These are phyloP conservation scores for Phytophthora sp. DNA, from an alignment of 352 stramenopile genomes.

Conservation along the genomic window DNA sequence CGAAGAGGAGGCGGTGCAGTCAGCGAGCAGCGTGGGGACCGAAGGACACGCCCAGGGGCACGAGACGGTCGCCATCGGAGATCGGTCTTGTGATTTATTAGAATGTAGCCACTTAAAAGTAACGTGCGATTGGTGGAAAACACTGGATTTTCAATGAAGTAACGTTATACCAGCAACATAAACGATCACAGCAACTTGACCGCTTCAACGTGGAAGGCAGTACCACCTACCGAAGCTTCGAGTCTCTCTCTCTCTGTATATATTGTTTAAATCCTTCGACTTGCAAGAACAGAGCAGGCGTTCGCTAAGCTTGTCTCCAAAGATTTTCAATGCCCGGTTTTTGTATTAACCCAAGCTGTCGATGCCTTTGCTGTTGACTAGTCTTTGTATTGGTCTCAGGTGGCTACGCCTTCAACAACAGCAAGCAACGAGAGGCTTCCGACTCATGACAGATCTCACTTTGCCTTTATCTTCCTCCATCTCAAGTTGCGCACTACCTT, in stretches of 20 bases:
- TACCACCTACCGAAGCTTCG: no score
- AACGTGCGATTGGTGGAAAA: conserved; percentile 6
- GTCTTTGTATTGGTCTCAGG: conserved; percentile 31
- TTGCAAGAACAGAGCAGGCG: no score
- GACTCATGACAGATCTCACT: not conserved
- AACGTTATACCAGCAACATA: conserved; percentile 2
- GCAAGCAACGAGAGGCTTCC: conserved; percentile 1
- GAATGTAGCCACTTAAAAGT: conserved; percentile 15
- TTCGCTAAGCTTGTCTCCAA: no score
- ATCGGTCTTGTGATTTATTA: not conserved
- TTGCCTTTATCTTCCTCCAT: conserved; percentile 22
- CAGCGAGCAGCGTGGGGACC: conserved; percentile 17
- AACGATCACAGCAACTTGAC: not conserved
- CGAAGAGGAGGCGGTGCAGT: conserved; percentile 11
- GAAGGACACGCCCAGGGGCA: conserved; percentile 26
- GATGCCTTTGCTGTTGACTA: conserved; percentile 9
- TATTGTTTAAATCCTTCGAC: no score
- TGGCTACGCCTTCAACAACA: conserved; percentile 22
- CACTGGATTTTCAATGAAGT: conserved; percentile 9
- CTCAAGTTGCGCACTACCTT: conserved; percentile 7
- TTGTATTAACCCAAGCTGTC: conserved; percentile 22
- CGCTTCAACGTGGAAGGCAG: no score
- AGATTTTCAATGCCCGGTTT: conserved; percentile 26
- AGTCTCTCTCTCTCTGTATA: no score
- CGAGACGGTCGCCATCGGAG: conserved; percentile 9